phyloP scores from a whole-genome alignment of 1,284 basidiomycete genomes.

The Malassezia nana region DNA sequence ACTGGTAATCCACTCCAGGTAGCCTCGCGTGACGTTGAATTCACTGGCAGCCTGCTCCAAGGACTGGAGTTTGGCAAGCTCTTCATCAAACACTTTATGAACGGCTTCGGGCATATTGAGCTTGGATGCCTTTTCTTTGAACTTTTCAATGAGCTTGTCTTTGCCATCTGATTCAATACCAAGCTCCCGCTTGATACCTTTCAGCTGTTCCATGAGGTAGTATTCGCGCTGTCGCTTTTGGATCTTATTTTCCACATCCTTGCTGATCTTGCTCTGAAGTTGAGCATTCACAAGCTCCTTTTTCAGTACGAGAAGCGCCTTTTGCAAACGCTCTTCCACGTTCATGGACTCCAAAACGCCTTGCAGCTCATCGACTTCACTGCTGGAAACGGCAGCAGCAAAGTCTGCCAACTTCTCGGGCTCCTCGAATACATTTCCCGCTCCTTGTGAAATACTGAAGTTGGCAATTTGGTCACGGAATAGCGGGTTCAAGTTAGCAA shows the following conservation, averaged over 20 bases:
- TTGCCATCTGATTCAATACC: slow-evolving; percentile 96
- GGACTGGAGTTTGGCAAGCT: slow-evolving; percentile 78
- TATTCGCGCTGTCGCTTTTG: slow-evolving; percentile 95
- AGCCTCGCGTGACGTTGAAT: slow-evolving; percentile 61
- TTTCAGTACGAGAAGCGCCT: slow-evolving; percentile 84
- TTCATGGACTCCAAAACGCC: slow-evolving; percentile 79
- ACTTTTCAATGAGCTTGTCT: slow-evolving; percentile 92
- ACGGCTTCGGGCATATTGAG: slow-evolving; percentile 89
- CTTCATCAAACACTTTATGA: slow-evolving; percentile 91
- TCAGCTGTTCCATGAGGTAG: slow-evolving; percentile 96
- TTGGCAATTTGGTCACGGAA: slow-evolving; percentile 98
- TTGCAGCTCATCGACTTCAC: slow-evolving; percentile 82
- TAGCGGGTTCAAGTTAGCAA: slow-evolving; percentile 88
- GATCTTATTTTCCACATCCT: slow-evolving; percentile 92
- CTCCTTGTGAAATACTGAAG: slow-evolving; percentile 87
- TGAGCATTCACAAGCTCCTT: slow-evolving; percentile 97
- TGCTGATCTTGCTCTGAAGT: slow-evolving; percentile 82
- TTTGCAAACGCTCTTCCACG: slow-evolving; percentile 80
- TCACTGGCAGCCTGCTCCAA: slow-evolving; percentile 83
- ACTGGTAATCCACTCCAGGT: slow-evolving; percentile 56
- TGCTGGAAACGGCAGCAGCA: slow-evolving; percentile 86
- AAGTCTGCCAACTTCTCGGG: slow-evolving; percentile 97
- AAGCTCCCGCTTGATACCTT: slow-evolving; percentile 97
- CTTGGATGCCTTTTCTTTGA: slow-evolving; percentile 73
- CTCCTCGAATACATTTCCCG: slow-evolving; percentile 95